Base-by-base conservation (phyloP, 2,329 filamentous ascomycete genomes). In the Basipetospora chlamydospora region DNA sequence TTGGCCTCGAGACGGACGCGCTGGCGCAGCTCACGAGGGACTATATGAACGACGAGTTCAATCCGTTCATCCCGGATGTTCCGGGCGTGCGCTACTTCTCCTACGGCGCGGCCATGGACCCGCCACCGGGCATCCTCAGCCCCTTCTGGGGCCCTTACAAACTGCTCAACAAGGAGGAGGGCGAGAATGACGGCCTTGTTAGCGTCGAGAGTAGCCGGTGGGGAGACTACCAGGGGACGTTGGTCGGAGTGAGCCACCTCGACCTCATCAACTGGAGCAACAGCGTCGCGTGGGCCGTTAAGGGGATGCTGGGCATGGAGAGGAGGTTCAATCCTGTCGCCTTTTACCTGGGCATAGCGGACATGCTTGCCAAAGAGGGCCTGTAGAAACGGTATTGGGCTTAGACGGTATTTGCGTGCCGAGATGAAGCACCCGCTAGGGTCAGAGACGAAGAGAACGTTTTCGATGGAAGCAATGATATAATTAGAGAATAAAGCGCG, bases 311-410 rank as follows among this genome's bases (percentile, higher is more conserved):
- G 51, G 73, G 73, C 1, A 60, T 65, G 42, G 58, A 61, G 45
- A 63, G 60, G 39, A 74, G 67, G 12, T 80, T 80, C 46, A 80
- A 79, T 47, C 75, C 75, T 3, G 65, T 79, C 39, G 75, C 75
- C 0, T 77, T 80, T 46, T 80, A 80, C 46, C 61, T 79, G 2
- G 72, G 67, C 41, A 72, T 80, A 47, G 67, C 67, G 9, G 70
- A 82, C 47, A 83, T 81, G 77, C 57, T 84, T 34, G 75, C 79
- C 2, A 78, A 76, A 46, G 77, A 83, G 49, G 75, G 71, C 2
- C 42, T 60, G 13, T 63, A 41, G 53, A 13, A n/a, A n/a, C n/a
- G n/a, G n/a, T n/a, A n/a, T n/a, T n/a, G n/a, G n/a, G n/a, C n/a
- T n/a, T n/a, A n/a, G n/a, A n/a, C n/a, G n/a, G n/a, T n/a, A n/a